phyloP scores from a whole-genome alignment of 768 basidiomycete species.

The Trametes elegans region DNA sequence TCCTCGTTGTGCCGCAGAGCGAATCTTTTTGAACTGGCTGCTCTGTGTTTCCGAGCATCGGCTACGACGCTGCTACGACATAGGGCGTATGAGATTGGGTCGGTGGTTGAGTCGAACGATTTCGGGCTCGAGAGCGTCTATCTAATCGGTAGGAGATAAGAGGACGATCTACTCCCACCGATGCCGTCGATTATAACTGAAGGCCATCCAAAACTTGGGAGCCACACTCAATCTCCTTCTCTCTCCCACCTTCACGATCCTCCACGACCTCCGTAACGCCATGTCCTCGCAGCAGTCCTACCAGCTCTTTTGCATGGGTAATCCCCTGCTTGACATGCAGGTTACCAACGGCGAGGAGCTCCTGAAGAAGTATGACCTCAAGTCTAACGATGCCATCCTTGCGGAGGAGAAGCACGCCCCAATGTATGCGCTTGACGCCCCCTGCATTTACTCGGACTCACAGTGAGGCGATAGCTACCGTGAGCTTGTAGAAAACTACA shows the following conservation, averaged over 20 bases:
- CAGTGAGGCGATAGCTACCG: slow-evolving; percentile 62
- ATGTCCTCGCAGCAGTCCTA: slow-evolving; percentile 50
- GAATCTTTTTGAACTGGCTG: no score
- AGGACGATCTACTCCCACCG: background rate
- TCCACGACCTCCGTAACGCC: background rate
- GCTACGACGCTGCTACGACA: no score
- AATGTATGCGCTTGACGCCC: slow-evolving; percentile 55
- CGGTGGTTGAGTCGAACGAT: no score
- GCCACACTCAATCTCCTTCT: slow-evolving; percentile 1
- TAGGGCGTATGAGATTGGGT: background rate
- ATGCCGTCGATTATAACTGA: slow-evolving; percentile 7
- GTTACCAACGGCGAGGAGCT: slow-evolving; percentile 82
- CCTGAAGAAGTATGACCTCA: slow-evolving; percentile 85
- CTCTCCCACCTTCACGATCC: slow-evolving; percentile 8
- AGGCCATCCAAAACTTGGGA: background rate
- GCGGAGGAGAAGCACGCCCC: slow-evolving; percentile 84
- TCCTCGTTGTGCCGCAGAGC: no score
- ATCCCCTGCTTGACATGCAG: slow-evolving; percentile 96
- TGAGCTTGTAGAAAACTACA: slow-evolving; percentile 72
- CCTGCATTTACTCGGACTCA: background rate
- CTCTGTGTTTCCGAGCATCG: no score
- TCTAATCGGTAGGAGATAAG: background rate
- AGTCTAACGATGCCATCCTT: slow-evolving; percentile 94
- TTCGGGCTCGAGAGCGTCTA: no score
- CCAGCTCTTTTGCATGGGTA: slow-evolving; percentile 86